A percentile compares a stretch with the other conserved stretches of the same genome.
Evolutionary conservation across 2,329 filamentous ascomycete species (phyloP).

Genomic region (Verruconis gallopava): DNA sequence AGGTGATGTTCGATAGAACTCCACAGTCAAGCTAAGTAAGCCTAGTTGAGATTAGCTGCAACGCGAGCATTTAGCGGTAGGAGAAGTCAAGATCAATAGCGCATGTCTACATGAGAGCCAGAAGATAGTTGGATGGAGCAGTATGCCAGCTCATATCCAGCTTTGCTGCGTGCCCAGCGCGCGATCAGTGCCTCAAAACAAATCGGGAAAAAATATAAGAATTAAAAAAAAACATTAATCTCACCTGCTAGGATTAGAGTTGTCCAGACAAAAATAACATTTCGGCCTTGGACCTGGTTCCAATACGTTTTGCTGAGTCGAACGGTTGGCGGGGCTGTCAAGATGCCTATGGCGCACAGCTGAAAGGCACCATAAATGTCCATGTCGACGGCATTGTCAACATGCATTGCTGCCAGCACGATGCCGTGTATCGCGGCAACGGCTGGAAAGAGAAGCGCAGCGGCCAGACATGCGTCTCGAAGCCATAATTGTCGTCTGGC

Average conservation of each 20-base stretch:
- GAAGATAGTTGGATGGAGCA: no score
- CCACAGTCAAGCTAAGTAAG: slow-evolving; percentile 47
- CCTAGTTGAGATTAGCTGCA: slow-evolving; percentile 38
- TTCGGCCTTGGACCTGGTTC: slow-evolving; percentile 43
- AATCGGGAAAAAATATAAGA: no score
- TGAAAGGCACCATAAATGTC: slow-evolving; percentile 58
- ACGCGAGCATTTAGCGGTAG: no score
- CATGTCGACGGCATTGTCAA: slow-evolving; percentile 50
- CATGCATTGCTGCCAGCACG: slow-evolving; percentile 45
- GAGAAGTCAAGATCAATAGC: no score
- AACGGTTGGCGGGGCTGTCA: slow-evolving; percentile 51
- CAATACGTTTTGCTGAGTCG: slow-evolving; percentile 52
- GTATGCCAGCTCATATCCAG: no score
- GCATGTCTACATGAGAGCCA: no score
- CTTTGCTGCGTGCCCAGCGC: no score
- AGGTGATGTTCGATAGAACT: slow-evolving; percentile 46
- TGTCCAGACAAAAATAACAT: slow-evolving; percentile 56
- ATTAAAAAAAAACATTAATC: no score
- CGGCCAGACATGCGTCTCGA: slow-evolving; percentile 49
- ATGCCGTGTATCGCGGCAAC: slow-evolving; percentile 52
- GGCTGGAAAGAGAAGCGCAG: slow-evolving; percentile 48
- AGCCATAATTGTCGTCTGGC: slow-evolving; percentile 51
- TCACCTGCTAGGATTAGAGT: slow-evolving; percentile 45
- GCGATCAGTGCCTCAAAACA: no score
- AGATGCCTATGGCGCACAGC: slow-evolving; percentile 50